phyloP scores from a whole-genome alignment of 345 rosid species.

The Melaleuca quinquenervia region DNA sequence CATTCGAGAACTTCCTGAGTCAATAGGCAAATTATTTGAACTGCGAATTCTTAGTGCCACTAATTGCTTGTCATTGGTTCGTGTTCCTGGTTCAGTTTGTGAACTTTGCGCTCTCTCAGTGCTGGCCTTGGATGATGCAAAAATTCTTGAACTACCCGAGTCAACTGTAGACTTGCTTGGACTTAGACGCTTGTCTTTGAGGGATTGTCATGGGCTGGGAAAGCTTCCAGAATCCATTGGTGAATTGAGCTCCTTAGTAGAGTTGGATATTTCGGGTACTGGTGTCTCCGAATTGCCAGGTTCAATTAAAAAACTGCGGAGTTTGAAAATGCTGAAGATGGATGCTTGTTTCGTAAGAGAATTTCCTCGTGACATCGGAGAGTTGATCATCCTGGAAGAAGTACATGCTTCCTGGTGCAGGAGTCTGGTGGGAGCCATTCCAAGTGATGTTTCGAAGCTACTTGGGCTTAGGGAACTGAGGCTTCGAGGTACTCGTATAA shows the following conservation, averaged over 20 bases:
- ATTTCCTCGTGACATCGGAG: background rate
- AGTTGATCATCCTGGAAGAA: background rate
- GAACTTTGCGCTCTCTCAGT: background rate
- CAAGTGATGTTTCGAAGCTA: background rate
- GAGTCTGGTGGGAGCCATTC: background rate
- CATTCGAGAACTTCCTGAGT: background rate
- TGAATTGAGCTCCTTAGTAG: background rate
- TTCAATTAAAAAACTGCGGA: background rate
- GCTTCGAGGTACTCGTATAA: background rate
- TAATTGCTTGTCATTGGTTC: background rate
- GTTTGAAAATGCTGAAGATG: background rate
- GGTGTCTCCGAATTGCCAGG: accelerated
- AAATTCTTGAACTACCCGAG: background rate
- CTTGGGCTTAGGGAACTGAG: background rate
- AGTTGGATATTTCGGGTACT: background rate
- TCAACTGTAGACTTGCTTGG: background rate
- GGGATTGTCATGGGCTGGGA: background rate
- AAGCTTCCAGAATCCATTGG: background rate
- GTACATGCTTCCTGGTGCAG: background rate
- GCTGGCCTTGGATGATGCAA: background rate
- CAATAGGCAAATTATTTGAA: background rate
- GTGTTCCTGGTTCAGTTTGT: background rate
- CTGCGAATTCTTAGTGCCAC: background rate
- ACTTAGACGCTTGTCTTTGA: background rate
- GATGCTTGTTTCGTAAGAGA: background rate